A percentile compares a stretch with the other conserved stretches of the same genome.
phyloP scores from a whole-genome alignment of 495 filamentous ascomycete genomes.

The Talaromyces wortmannii region DNA sequence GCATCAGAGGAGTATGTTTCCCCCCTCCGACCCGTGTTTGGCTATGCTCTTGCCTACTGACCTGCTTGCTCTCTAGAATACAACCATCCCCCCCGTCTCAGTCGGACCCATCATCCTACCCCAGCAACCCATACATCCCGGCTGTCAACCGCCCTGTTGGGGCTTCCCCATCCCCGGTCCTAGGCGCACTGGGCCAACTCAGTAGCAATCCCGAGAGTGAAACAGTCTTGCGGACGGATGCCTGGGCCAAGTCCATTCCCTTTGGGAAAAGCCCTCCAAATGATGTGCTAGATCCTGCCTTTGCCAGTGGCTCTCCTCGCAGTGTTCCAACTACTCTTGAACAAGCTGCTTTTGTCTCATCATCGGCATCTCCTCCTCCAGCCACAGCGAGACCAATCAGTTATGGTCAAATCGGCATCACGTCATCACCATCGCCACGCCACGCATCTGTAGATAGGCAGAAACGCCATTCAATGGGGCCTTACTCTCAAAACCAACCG shows the following conservation, averaged over 20 bases:
- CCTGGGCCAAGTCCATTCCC: constrained; percentile 42
- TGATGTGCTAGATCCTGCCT: constrained; percentile 33
- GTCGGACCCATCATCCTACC: constrained; percentile 28
- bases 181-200: constrained; percentile 33
- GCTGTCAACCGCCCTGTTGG: constrained; percentile 23
- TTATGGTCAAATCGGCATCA: constrained; percentile 30
- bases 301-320: constrained; percentile 36
- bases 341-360: constrained; percentile 38
- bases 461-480: constrained; percentile 38
- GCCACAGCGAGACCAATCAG: constrained; percentile 32
- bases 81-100: constrained; percentile 22
- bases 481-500: constrained; percentile 40
- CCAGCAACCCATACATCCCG: constrained; percentile 19
- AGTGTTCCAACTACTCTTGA: constrained; percentile 30
- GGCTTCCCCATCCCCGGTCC: constrained; percentile 36
- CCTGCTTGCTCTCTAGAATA: constrained; percentile 11
- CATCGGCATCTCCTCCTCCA: constrained; percentile 41
- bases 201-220: constrained; percentile 25
- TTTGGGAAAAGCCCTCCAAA: constrained; percentile 43
- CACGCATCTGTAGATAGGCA: constrained; percentile 33
- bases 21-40: constrained; percentile 1
- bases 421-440: constrained; percentile 26
- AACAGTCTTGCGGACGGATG: constrained; percentile 31
- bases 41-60: background rate
- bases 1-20: constrained; percentile 32